Conservation (phyloP, 306 rosid species). For the Potentilla sterilis region DNA sequence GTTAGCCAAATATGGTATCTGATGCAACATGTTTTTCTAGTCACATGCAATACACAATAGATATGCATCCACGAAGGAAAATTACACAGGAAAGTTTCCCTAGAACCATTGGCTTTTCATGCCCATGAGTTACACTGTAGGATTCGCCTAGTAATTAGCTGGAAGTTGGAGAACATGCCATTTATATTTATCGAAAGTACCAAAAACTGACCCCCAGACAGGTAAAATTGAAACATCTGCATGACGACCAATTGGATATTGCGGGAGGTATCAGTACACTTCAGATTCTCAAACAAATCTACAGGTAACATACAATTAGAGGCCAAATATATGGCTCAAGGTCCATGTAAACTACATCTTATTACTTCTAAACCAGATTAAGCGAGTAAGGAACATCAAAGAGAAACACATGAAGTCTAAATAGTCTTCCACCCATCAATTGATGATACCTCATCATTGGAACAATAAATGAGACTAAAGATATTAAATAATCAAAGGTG, state of each 20-base stretch:
- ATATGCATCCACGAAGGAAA: neutral
- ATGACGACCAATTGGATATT: neutral
- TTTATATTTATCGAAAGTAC: neutral
- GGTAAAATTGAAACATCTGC: neutral
- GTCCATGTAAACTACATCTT: neutral
- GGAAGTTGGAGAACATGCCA: neutral
- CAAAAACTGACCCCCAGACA: neutral
- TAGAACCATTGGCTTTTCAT: neutral
- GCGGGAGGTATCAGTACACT: neutral
- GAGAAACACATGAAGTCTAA: neutral
- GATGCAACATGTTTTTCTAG: neutral
- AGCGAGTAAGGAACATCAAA: neutral
- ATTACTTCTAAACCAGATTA: neutral
- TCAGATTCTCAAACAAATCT: neutral
- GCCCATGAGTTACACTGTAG: neutral
- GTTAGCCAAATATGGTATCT: neutral
- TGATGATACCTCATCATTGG: neutral
- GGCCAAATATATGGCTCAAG: neutral
- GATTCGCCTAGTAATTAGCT: no score
- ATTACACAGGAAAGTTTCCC: neutral
- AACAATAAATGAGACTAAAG: conserved; percentile 1
- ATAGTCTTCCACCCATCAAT: neutral
- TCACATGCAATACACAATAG: neutral
- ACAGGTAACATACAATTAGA: neutral
- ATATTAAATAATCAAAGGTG: neutral